phyloP scores from a whole-genome alignment of 495 filamentous ascomycete genomes.

The Achaetomiella virescens region DNA sequence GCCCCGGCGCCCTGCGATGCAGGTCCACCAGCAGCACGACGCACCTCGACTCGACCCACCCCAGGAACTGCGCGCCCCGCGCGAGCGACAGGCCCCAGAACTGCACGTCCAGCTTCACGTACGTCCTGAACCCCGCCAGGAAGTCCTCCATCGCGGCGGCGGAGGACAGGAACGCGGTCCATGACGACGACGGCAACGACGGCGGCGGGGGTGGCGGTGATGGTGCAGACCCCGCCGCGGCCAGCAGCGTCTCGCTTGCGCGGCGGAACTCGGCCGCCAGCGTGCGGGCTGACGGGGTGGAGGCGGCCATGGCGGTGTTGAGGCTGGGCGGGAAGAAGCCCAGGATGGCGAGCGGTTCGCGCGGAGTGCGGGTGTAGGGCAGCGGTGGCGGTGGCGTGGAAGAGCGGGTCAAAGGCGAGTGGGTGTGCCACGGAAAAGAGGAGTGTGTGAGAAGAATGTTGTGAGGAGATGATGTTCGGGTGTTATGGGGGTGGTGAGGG shows the following conservation, averaged over 20 bases:
- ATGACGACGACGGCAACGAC: conserved; percentile 23
- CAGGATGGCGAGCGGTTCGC: conserved; percentile 52
- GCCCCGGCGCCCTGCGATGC: conserved; percentile 34
- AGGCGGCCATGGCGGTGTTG: conserved; percentile 48
- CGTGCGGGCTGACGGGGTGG: conserved; percentile 39
- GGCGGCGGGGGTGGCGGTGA: no score
- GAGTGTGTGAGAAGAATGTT: conserved; percentile 54
- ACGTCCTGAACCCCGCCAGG: conserved; percentile 39
- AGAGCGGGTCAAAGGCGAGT: conserved; percentile 48
- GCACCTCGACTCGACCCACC: conserved; percentile 51
- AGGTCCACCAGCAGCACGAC: conserved; percentile 48
- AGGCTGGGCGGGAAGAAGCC: conserved; percentile 48
- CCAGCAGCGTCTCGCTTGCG: conserved; percentile 19
- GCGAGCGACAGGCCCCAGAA: conserved; percentile 48
- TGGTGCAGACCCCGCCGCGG: no score
- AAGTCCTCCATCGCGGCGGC: conserved; percentile 33
- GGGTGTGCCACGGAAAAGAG: conserved; percentile 44
- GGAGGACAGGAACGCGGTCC: conserved; percentile 36
- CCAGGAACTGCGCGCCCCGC: conserved; percentile 42
- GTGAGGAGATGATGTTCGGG: conserved; percentile 39
- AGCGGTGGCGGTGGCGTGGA: conserved; percentile 35
- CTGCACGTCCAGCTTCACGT: conserved; percentile 46
- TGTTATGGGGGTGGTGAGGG: conserved; percentile 14
- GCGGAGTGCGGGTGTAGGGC: conserved; percentile 40
- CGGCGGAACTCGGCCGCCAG: conserved; percentile 45